phyloP scores from a whole-genome alignment of 2,329 filamentous ascomycete species.

The Penicillium sp. region DNA sequence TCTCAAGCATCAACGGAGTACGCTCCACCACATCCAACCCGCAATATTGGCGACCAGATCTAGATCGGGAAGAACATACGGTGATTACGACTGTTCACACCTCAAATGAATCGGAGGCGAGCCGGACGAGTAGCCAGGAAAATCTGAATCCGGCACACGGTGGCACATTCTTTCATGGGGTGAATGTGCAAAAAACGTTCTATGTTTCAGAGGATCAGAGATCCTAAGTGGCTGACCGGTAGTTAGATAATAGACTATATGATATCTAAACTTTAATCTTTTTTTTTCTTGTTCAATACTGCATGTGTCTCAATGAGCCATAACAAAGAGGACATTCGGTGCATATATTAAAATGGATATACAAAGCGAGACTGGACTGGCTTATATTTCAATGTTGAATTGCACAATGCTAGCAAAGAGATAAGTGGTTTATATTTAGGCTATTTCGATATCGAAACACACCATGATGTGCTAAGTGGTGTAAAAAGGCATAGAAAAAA shows the following conservation, averaged over 20 bases:
- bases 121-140: constrained; percentile 36
- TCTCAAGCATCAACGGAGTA: constrained; percentile 31
- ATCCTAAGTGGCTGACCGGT: background rate
- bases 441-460: no score
- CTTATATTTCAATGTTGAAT: no score
- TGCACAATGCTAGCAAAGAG: no score
- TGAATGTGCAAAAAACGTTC: constrained; percentile 39
- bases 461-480: no score
- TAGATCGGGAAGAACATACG: constrained; percentile 27
- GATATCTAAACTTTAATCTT: background rate
- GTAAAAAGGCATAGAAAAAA: no score
- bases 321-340: no score
- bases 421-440: no score
- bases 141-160: constrained; percentile 31
- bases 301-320: no score
- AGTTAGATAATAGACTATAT: background rate
- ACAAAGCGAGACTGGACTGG: no score
- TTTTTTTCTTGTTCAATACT: background rate
- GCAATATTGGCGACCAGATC: constrained; percentile 35
- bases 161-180: constrained; percentile 26
- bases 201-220: constrained; percentile 30
- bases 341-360: no score
- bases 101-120: constrained; percentile 19
- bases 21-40: constrained; percentile 23
- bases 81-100: constrained; percentile 33